A percentile compares a stretch with the other conserved stretches of the same genome.
phyloP scores from a whole-genome alignment of 768 basidiomycete species.

The Tricholoma furcatifolium region DNA sequence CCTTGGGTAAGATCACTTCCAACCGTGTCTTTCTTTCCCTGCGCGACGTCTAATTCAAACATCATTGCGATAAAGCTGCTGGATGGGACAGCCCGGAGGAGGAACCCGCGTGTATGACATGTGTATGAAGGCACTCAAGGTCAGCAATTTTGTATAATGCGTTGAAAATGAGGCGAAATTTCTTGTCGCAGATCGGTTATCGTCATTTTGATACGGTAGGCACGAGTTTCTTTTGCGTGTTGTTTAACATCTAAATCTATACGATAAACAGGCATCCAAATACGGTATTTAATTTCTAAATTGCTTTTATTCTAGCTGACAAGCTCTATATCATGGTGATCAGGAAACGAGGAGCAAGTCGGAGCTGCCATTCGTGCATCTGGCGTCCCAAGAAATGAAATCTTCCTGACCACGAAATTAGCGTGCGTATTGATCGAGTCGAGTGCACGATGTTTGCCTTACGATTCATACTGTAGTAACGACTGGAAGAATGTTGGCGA shows the following conservation, averaged over 20 bases:
- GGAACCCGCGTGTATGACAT: slow-evolving; percentile 40
- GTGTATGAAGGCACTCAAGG: slow-evolving; percentile 33
- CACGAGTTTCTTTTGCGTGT: not conserved
- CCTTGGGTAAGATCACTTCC: slow-evolving; percentile 22
- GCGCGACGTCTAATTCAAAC: not conserved
- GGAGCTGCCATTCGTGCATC: slow-evolving; percentile 45
- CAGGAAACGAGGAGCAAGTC: slow-evolving; percentile 45
- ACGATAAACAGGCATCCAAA: slow-evolving; percentile 21
- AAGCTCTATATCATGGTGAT: not conserved
- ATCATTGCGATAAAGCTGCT: slow-evolving; percentile 23
- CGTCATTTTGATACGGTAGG: slow-evolving; percentile 43
- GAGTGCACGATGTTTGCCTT: not conserved
- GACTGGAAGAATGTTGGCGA: slow-evolving; percentile 33
- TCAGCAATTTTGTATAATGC: slow-evolving; percentile 2
- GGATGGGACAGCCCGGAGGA: slow-evolving; percentile 36
- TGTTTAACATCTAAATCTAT: not conserved
- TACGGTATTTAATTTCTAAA: slow-evolving; percentile 18
- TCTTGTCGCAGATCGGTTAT: slow-evolving; percentile 39
- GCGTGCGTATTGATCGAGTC: slow-evolving; percentile 21
- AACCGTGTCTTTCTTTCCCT: not conserved
- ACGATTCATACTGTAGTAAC: slow-evolving; percentile 8
- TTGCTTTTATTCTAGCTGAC: not conserved
- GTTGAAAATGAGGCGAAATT: not conserved
- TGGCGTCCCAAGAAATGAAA: slow-evolving; percentile 40
- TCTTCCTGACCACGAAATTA: slow-evolving; percentile 54